A percentile compares a stretch with the other conserved stretches of the same genome.
These are phyloP conservation scores for Sarcodon aspratus DNA, from an alignment of 768 basidiomycete genomes.

Conservation along the genomic window DNA sequence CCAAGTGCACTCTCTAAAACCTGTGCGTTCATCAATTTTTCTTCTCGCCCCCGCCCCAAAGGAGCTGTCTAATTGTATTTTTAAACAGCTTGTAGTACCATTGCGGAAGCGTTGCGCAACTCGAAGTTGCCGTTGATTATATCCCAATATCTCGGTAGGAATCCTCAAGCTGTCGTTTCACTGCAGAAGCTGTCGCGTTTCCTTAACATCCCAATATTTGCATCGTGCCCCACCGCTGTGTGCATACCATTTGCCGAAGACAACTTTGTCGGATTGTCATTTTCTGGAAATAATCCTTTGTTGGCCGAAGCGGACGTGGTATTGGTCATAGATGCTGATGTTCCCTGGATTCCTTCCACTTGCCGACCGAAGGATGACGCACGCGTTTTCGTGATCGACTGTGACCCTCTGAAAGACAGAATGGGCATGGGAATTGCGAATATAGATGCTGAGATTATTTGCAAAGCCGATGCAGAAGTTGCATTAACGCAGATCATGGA, in stretches of 20 bases:
- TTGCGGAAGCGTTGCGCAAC: conserved; percentile 35
- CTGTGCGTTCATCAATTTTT: conserved; percentile 13
- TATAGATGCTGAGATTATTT: conserved; percentile 45
- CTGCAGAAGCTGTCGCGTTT: conserved; percentile 36
- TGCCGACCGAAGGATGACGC: conserved; percentile 29
- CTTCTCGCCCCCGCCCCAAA: background rate
- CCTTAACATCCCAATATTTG: conserved; percentile 44
- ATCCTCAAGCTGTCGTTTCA: conserved; percentile 30
- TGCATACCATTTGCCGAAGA: conserved; percentile 49
- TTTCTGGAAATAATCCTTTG: conserved; percentile 31
- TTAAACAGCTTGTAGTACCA: conserved; percentile 18
- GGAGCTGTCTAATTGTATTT: background rate
- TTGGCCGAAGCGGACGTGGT: conserved; percentile 50
- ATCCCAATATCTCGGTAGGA: conserved; percentile 51
- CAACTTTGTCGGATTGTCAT: conserved; percentile 39
- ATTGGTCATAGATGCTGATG: conserved; percentile 51
- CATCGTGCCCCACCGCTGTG: conserved; percentile 36
- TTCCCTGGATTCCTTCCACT: conserved; percentile 51
- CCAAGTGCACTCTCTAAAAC: conserved; percentile 32
- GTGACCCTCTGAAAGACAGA: conserved; percentile 41
- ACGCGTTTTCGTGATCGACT: conserved; percentile 48
- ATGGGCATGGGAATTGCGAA: conserved; percentile 36
- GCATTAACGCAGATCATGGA: conserved; percentile 40
- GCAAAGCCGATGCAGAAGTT: conserved; percentile 40
- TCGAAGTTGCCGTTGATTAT: conserved; percentile 52